A percentile compares a stretch with the other conserved stretches of the same genome.
These are phyloP conservation scores for Eleusine indica DNA, from an alignment of 176 grass and related monocot genomes.

Conservation along the genomic window DNA sequence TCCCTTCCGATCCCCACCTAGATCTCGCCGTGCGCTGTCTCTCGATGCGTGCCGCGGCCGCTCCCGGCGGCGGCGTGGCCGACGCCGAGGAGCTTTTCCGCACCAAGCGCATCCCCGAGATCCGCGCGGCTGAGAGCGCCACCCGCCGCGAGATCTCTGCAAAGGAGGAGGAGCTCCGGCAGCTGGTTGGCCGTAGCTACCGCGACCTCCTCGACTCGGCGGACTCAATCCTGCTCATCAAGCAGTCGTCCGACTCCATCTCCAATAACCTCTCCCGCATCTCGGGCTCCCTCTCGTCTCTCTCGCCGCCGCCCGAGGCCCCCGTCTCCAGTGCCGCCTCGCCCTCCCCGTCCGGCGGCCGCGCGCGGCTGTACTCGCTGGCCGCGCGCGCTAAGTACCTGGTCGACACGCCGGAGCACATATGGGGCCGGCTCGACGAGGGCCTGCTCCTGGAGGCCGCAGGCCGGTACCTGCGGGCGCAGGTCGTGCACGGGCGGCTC, in stretches of 20 bases:
- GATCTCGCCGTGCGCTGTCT: conserved; percentile 52
- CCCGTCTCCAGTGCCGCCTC: conserved; percentile 37
- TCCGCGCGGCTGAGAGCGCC: conserved; percentile 62
- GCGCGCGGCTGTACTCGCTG: conserved; percentile 61
- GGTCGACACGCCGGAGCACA: conserved; percentile 98
- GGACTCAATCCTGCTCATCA: conserved; percentile 89
- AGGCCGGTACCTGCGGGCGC: conserved; percentile 77
- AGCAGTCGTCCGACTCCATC: conserved; percentile 79
- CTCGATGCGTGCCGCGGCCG: conserved; percentile 46
- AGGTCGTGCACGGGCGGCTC: conserved; percentile 73
- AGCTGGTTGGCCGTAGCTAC: conserved; percentile 96
- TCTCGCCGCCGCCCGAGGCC: conserved; percentile 54
- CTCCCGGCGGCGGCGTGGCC: conserved; percentile 41
- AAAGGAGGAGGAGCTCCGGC: conserved; percentile 95
- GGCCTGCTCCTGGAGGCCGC: conserved; percentile 87
- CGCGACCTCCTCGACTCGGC: conserved; percentile 96
- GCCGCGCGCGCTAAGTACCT: conserved; percentile 91
- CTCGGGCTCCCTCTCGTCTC: conserved; percentile 68
- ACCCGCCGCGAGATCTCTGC: conserved; percentile 84
- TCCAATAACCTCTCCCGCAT: conserved; percentile 70
- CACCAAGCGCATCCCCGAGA: conserved; percentile 82
- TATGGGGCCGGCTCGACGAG: conserved; percentile 95
- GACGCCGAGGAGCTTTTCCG: conserved; percentile 96
- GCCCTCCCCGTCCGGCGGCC: conserved; percentile 44
- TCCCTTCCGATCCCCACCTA: conserved; percentile 24